Percentiles rank a stretch among this genome's conserved stretches.
phyloP scores from a whole-genome alignment of 768 basidiomycete species.

The Collybia nuda region DNA sequence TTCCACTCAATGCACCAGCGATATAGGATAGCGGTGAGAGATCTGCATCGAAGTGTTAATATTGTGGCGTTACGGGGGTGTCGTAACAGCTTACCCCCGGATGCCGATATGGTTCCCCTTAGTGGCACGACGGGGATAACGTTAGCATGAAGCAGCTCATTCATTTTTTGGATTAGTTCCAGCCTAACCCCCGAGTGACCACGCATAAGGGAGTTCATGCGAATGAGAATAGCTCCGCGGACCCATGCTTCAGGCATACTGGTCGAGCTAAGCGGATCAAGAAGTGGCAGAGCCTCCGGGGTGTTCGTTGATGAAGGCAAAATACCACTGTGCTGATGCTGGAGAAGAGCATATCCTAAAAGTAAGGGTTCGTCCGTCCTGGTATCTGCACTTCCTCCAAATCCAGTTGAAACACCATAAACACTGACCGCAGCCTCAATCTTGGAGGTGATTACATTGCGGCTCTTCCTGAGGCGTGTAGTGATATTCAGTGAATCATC shows the following conservation, averaged over 20 bases:
- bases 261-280: slow-evolving; percentile 63
- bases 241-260: slow-evolving; percentile 90
- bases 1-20: slow-evolving; percentile 62
- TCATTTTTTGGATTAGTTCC: slow-evolving; percentile 74
- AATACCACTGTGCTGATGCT: slow-evolving; percentile 73
- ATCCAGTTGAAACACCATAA: slow-evolving; percentile 84
- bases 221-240: slow-evolving; percentile 74
- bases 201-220: slow-evolving; percentile 80
- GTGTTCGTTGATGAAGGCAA: slow-evolving; percentile 53
- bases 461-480: slow-evolving; percentile 59
- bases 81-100: slow-evolving; percentile 51
- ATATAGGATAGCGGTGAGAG: slow-evolving; percentile 58
- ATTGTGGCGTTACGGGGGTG: neutral
- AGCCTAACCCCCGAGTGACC: slow-evolving; percentile 81
- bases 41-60: slow-evolving; percentile 26
- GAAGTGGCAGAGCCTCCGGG: slow-evolving; percentile 56
- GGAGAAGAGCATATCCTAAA: slow-evolving; percentile 66
- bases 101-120: slow-evolving; percentile 75
- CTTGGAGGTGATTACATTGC: slow-evolving; percentile 64
- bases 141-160: slow-evolving; percentile 58
- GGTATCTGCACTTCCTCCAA: slow-evolving; percentile 85
- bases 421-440: slow-evolving; percentile 67
- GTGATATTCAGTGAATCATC: slow-evolving; percentile 47
- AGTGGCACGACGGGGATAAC: slow-evolving; percentile 79
- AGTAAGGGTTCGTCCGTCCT: slow-evolving; percentile 64